Conservation (phyloP, 768 basidiomycete genomes). For the Lactarius akahatsu region DNA sequence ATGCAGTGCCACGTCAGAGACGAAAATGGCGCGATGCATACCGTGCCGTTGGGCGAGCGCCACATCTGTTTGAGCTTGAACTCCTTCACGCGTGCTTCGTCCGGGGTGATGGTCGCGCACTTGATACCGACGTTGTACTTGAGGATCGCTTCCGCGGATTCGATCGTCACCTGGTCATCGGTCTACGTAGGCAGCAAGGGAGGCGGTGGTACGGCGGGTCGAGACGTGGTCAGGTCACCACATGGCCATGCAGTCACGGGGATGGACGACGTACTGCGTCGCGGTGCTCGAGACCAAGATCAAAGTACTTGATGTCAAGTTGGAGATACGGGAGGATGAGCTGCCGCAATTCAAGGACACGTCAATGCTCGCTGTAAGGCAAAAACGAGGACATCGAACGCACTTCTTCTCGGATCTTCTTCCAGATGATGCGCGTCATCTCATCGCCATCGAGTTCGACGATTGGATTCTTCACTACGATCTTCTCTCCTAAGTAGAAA, state of each 20-base stretch:
- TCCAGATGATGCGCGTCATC: slow-evolving; percentile 99
- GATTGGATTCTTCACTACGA: slow-evolving; percentile 82
- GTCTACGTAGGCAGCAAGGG: slow-evolving; percentile 51
- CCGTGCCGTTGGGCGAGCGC: slow-evolving; percentile 95
- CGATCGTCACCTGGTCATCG: slow-evolving; percentile 88
- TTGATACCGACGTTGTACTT: slow-evolving; percentile 97
- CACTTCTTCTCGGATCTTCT: slow-evolving; percentile 95
- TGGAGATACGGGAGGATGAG: slow-evolving; percentile 94
- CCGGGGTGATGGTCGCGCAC: slow-evolving; percentile 98
- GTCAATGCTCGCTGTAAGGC: background rate
- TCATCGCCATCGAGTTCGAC: slow-evolving; percentile 98
- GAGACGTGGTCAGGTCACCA: background rate
- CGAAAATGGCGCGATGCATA: slow-evolving; percentile 38
- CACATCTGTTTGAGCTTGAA: slow-evolving; percentile 99
- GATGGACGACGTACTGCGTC: slow-evolving; percentile 59
- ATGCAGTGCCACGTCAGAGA: slow-evolving; percentile 14
- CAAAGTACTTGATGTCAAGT: slow-evolving; percentile 97
- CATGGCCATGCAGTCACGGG: no score
- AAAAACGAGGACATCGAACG: slow-evolving; percentile 31
- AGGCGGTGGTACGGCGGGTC: background rate
- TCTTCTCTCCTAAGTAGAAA: slow-evolving; percentile 45
- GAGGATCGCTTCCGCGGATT: slow-evolving; percentile 91
- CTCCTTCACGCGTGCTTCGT: slow-evolving; percentile 93
- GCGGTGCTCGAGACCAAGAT: slow-evolving; percentile 91
- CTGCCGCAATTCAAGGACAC: slow-evolving; percentile 40